Conservation (phyloP, 2,329 filamentous ascomycete genomes). For the Zarea fungicola region DNA sequence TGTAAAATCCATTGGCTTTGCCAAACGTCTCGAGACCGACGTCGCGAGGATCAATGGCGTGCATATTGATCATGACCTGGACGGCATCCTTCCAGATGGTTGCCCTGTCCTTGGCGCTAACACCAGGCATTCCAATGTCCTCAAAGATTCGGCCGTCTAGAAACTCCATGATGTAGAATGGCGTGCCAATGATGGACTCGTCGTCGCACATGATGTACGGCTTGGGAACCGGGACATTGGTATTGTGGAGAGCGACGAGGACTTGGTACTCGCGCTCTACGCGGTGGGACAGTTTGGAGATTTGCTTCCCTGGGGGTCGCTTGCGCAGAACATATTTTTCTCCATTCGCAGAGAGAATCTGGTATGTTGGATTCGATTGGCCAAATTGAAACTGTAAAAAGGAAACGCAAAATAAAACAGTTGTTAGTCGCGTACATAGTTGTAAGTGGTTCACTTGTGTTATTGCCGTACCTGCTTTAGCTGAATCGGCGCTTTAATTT, state of each 20-base stretch:
- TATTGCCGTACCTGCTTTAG: neutral
- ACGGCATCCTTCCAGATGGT: constrained; percentile 78
- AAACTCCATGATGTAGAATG: constrained; percentile 92
- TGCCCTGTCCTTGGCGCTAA: constrained; percentile 59
- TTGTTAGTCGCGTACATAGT: neutral
- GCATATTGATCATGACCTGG: constrained; percentile 73
- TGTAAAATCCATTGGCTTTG: constrained; percentile 66
- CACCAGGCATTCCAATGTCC: constrained; percentile 68
- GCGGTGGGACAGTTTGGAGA: constrained; percentile 82
- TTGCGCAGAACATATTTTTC: constrained; percentile 67
- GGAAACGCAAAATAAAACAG: too few relatives aligned
- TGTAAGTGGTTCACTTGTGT: too few relatives aligned
- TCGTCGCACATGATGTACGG: constrained; percentile 78
- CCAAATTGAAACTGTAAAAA: constrained; percentile 6
- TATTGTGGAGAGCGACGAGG: constrained; percentile 66
- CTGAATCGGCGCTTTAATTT: constrained; percentile 7
- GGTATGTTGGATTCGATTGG: constrained; percentile 13
- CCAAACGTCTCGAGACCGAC: constrained; percentile 67
- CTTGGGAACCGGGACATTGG: constrained; percentile 74
- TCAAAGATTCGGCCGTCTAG: constrained; percentile 82
- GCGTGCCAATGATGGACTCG: constrained; percentile 67
- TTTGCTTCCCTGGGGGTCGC: constrained; percentile 80
- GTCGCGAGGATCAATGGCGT: constrained; percentile 58
- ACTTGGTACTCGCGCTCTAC: constrained; percentile 87
- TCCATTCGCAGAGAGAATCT: constrained; percentile 1